phyloP scores from a whole-genome alignment of 306 rosid species.

The Macrotyloma uniflorum region DNA sequence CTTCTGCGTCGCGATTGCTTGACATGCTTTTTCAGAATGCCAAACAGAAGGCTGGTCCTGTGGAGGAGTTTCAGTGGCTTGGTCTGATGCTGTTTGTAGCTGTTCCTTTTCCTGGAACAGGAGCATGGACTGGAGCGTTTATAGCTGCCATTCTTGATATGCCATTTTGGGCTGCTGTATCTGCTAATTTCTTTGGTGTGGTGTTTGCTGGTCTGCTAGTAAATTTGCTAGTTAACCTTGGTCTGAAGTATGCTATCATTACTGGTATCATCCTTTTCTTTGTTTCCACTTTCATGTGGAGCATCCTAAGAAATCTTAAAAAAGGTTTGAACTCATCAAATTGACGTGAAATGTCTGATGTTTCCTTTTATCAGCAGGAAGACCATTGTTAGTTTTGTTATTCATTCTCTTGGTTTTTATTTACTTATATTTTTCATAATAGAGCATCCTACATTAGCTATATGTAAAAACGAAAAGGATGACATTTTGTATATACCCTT shows the following conservation, averaged over 20 bases:
- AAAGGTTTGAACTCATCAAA: conserved; percentile 50
- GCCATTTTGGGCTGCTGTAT: conserved; percentile 87
- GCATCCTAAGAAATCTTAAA: conserved; percentile 65
- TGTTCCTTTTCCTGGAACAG: conserved; percentile 97
- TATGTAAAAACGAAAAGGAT: conserved; percentile 14
- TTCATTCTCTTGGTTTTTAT: conserved; percentile 19
- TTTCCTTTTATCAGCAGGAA: background rate
- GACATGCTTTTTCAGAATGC: conserved; percentile 74
- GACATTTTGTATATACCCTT: background rate
- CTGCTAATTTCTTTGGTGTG: conserved; percentile 87
- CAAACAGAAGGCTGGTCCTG: conserved; percentile 88
- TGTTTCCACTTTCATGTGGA: conserved; percentile 93
- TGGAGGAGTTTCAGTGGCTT: conserved; percentile 97
- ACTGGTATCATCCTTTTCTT: conserved; percentile 79
- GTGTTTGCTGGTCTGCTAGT: conserved; percentile 87
- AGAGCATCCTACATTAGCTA: conserved; percentile 12
- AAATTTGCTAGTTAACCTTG: conserved; percentile 90
- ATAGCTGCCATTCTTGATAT: conserved; percentile 90
- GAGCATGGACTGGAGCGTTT: conserved; percentile 94
- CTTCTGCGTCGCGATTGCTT: conserved; percentile 58
- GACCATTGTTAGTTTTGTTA: background rate
- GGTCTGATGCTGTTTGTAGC: conserved; percentile 96
- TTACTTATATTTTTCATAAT: conserved; percentile 12
- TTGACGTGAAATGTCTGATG: conserved; percentile 37
- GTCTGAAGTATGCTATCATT: conserved; percentile 73